These are phyloP conservation scores for Sambucus nigra DNA, from an alignment of 129 eudicot species.

Conservation along the genomic window DNA sequence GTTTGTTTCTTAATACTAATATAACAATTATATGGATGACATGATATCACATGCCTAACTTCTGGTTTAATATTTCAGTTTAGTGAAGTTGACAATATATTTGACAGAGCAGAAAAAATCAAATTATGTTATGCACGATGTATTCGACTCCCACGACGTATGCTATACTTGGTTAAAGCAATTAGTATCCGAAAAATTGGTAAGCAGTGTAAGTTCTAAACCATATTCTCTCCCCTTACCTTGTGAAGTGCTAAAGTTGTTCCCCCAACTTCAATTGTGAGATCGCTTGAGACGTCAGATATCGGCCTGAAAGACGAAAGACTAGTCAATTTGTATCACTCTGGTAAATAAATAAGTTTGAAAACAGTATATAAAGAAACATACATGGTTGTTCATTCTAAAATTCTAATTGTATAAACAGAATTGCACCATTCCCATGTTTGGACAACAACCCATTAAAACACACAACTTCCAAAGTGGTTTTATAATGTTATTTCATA, in stretches of 20 bases:
- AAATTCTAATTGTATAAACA: neutral
- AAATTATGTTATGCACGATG: neutral
- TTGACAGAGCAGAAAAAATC: neutral
- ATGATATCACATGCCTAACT: too few relatives aligned
- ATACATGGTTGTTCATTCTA: slow-evolving; percentile 15
- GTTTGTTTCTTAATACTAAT: too few relatives aligned
- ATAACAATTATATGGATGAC: too few relatives aligned
- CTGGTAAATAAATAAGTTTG: too few relatives aligned
- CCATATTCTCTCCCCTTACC: slow-evolving; percentile 28
- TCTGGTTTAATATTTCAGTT: too few relatives aligned
- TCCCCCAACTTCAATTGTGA: slow-evolving; percentile 71
- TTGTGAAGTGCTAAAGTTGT: slow-evolving; percentile 89
- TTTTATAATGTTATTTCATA: too few relatives aligned
- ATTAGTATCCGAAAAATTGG: too few relatives aligned
- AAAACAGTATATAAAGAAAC: neutral
- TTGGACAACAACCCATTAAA: too few relatives aligned
- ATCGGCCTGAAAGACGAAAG: slow-evolving; percentile 70
- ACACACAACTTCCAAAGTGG: too few relatives aligned
- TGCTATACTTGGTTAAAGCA: too few relatives aligned
- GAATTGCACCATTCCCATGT: slow-evolving; percentile 6
- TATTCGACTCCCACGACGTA: too few relatives aligned
- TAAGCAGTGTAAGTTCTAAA: neutral
- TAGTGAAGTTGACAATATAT: too few relatives aligned
- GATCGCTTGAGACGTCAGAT: slow-evolving; percentile 95
- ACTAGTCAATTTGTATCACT: neutral